Percentiles rank a stretch among this genome's conserved stretches.
These are phyloP conservation scores for Penicillium herquei DNA, from an alignment of 495 filamentous ascomycete species.

Conservation along the genomic window DNA sequence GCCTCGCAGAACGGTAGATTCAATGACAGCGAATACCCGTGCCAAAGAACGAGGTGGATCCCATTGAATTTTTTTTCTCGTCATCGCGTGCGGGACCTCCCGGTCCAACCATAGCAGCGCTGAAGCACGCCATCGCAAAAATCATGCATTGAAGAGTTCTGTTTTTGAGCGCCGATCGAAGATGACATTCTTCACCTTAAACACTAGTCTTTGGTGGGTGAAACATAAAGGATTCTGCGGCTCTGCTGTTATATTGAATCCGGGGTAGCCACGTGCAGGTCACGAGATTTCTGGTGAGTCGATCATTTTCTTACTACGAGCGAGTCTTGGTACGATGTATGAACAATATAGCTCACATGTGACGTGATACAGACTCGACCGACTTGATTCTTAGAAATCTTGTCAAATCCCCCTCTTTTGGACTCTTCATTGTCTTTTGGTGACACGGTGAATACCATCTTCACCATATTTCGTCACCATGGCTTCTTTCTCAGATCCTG, in stretches of 20 bases:
- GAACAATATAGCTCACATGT: background rate
- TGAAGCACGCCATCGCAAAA: slow-evolving; percentile 23
- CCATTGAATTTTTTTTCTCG: slow-evolving; percentile 9
- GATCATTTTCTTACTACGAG: background rate
- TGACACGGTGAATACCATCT: background rate
- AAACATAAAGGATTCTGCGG: background rate
- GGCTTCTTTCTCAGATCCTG: slow-evolving; percentile 18
- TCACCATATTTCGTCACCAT: background rate
- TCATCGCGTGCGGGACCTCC: background rate
- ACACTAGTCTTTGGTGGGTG: slow-evolving; percentile 1
- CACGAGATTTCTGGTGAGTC: slow-evolving; percentile 9
- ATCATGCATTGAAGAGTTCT: background rate
- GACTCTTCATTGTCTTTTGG: background rate
- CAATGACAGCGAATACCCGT: background rate
- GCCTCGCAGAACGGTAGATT: background rate
- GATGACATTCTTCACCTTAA: background rate
- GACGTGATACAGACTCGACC: background rate
- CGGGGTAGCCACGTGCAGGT: slow-evolving; percentile 11
- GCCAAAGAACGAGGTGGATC: slow-evolving; percentile 2
- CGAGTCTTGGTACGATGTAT: background rate
- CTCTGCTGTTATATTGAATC: background rate
- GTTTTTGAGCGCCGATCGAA: slow-evolving; percentile 2
- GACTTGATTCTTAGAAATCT: background rate
- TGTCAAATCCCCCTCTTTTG: background rate
- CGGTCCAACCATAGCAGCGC: slow-evolving; percentile 8